These are phyloP conservation scores for Gossypium ekmanianum DNA, from an alignment of 345 rosid species.

Conservation along the genomic window DNA sequence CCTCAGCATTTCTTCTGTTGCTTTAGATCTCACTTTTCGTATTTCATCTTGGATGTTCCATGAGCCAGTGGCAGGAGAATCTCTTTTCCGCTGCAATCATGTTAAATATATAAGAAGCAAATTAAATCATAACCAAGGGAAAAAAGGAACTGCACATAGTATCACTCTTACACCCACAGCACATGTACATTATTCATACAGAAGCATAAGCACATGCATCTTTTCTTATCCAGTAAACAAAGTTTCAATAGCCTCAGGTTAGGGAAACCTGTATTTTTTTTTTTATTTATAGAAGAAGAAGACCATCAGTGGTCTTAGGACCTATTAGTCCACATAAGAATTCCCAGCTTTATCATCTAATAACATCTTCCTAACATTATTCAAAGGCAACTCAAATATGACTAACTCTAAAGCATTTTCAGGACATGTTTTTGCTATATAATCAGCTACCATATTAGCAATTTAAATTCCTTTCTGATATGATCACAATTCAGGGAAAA, in stretches of 20 bases:
- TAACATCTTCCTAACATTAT: too few relatives aligned
- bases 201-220: neutral
- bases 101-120: constrained; percentile 20
- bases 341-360: too few relatives aligned
- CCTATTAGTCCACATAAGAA: too few relatives aligned
- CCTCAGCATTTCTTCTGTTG: constrained; percentile 82
- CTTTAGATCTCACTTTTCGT: constrained; percentile 80
- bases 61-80: constrained; percentile 45
- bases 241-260: neutral
- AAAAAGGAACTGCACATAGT: neutral
- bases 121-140: constrained; percentile 2
- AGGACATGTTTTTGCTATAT: too few relatives aligned
- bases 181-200: neutral
- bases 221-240: neutral
- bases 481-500: neutral
- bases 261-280: neutral
- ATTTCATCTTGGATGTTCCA: constrained; percentile 89
- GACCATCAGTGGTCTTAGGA: too few relatives aligned
- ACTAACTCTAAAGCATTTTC: too few relatives aligned
- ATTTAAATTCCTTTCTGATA: neutral
- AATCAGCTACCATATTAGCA: too few relatives aligned
- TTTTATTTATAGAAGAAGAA: too few relatives aligned
- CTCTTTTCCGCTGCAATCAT: constrained; percentile 51
- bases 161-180: neutral
- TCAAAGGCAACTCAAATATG: too few relatives aligned